phyloP scores from a whole-genome alignment of 257 asterid genomes.

The Rubia yunnanensis region DNA sequence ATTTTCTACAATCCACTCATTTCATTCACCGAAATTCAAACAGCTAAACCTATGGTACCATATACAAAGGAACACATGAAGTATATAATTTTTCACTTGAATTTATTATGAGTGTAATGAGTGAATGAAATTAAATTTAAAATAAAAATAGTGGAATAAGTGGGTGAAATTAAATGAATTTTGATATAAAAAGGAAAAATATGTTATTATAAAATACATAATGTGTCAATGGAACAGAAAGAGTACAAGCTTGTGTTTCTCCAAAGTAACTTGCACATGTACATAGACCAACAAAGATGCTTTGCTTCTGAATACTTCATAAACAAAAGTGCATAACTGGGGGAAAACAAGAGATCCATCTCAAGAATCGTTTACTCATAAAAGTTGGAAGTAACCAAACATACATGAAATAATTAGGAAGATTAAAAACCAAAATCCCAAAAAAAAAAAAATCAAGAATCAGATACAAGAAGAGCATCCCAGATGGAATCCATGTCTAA shows the following conservation, averaged over 20 bases:
- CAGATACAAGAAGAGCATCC: conserved; percentile 68
- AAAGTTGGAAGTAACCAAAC: not conserved
- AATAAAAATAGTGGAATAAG: no score
- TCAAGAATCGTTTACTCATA: not conserved
- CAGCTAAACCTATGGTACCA: no score
- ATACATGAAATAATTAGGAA: not conserved
- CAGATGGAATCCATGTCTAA: conserved; percentile 81
- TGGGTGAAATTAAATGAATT: no score
- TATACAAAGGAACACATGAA: no score
- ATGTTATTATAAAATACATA: no score
- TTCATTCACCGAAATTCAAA: no score
- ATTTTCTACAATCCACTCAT: no score
- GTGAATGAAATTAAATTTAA: no score
- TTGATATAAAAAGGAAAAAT: no score
- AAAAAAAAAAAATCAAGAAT: conserved; percentile 27
- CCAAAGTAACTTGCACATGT: not conserved
- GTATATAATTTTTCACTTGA: no score
- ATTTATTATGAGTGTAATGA: no score
- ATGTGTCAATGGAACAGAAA: no score
- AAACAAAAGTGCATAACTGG: not conserved
- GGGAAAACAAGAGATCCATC: not conserved
- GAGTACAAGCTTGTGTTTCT: not conserved
- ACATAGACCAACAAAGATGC: not conserved
- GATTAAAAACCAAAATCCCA: not conserved
- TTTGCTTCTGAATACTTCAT: not conserved